Evolutionary conservation across 75 land plant genomes (phyloP).

Genomic region (Selaginella tamariscina): DNA sequence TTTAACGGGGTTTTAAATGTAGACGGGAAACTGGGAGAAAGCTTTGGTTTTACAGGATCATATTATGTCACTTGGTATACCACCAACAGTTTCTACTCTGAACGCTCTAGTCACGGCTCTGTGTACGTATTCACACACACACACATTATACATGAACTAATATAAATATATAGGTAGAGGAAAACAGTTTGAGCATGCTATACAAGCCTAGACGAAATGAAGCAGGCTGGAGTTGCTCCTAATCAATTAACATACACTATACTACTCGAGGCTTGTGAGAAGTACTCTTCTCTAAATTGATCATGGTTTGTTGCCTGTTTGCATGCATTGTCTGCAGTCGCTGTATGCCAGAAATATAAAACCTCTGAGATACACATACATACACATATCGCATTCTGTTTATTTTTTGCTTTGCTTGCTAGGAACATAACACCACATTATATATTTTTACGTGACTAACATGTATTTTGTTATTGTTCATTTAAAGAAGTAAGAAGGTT

Average conservation of each 20-base stretch:
- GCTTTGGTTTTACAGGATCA: slow-evolving; percentile 59
- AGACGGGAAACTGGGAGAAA: slow-evolving; percentile 72
- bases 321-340: not conserved
- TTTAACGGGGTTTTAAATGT: not conserved
- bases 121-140: slow-evolving; percentile 35
- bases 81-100: slow-evolving; percentile 51
- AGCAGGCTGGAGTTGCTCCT: slow-evolving; percentile 34
- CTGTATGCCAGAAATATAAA: not conserved
- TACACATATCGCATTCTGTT: too few relatives aligned
- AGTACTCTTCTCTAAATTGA: slow-evolving; percentile 27
- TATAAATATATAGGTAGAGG: slow-evolving; percentile 45
- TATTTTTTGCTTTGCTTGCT: not conserved
- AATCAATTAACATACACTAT: slow-evolving; percentile 61
- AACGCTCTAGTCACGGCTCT: slow-evolving; percentile 87
- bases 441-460: slow-evolving; percentile 2
- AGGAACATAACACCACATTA: too few relatives aligned
- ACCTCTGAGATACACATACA: too few relatives aligned
- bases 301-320: slow-evolving; percentile 2
- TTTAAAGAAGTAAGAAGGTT: slow-evolving; percentile 45
- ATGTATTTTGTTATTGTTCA: slow-evolving; percentile 9
- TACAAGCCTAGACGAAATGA: slow-evolving; percentile 58
- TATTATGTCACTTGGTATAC: slow-evolving; percentile 39
- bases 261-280: slow-evolving; percentile 63
- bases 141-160: not conserved
- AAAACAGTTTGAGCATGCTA: slow-evolving; percentile 42